Conservation (phyloP, 2,329 filamentous ascomycete species). For the Fusarium metavorans region DNA sequence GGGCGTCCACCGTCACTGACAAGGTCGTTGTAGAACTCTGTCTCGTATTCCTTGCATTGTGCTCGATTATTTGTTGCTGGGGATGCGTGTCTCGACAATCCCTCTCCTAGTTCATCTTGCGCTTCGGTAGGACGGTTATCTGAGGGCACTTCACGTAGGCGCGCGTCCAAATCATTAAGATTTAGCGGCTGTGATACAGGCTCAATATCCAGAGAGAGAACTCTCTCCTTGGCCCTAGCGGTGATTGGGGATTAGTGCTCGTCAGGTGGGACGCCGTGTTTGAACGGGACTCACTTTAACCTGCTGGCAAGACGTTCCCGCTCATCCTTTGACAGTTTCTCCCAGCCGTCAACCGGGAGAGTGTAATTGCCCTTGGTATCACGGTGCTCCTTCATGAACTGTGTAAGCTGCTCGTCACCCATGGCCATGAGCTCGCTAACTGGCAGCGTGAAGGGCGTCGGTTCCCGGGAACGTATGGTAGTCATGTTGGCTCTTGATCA, state of each 20-base stretch:
- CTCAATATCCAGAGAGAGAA: slow-evolving; percentile 3
- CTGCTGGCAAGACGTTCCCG: neutral
- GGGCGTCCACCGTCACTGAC: slow-evolving; percentile 49
- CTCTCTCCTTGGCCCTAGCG: neutral
- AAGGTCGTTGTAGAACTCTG: slow-evolving; percentile 44
- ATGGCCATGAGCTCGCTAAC: neutral
- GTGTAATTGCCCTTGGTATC: rapidly evolving
- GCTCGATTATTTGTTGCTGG: neutral
- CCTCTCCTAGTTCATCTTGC: no score
- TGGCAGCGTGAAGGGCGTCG: neutral
- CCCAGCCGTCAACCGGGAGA: neutral
- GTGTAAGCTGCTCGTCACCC: rapidly evolving
- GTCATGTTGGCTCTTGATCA: neutral
- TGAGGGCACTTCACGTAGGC: slow-evolving; percentile 18
- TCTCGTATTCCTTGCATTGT: slow-evolving; percentile 20
- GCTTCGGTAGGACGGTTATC: no score
- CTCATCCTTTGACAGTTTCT: neutral
- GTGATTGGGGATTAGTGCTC: neutral
- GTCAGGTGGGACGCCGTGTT: neutral
- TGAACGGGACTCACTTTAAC: neutral
- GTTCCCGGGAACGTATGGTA: rapidly evolving
- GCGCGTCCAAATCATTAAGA: slow-evolving; percentile 33
- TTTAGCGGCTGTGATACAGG: slow-evolving; percentile 27
- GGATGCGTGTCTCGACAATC: neutral
- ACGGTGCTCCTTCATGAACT: neutral